Percentiles rank a stretch among this genome's conserved stretches.
Conservation (phyloP, 306 rosid genomes). For the Prunus dulcis region DNA sequence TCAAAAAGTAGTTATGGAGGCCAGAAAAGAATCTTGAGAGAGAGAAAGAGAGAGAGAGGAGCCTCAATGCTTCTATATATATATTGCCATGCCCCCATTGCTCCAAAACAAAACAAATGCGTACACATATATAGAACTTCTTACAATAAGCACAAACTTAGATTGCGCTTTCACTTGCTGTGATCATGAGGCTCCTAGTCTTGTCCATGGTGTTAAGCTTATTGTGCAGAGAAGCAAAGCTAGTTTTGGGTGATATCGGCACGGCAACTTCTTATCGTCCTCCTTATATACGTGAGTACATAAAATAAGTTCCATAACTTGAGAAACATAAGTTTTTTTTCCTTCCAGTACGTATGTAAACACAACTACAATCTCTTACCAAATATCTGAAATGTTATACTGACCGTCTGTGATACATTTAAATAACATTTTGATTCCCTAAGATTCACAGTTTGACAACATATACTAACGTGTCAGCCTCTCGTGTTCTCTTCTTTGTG, state of each 20-base stretch:
- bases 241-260: slow-evolving; percentile 37
- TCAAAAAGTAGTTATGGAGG: neutral
- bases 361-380: too few species aligned
- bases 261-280: slow-evolving; percentile 51
- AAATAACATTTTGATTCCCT: too few species aligned
- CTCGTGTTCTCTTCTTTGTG: neutral
- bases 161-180: neutral
- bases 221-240: neutral
- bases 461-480: too few species aligned
- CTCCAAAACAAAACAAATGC: neutral
- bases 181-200: neutral
- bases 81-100: neutral
- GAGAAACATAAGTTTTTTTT: too few species aligned
- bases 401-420: too few species aligned
- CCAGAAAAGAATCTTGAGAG: neutral
- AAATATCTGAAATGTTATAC: too few species aligned
- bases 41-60: neutral
- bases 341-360: too few species aligned
- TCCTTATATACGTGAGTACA: slow-evolving; percentile 54
- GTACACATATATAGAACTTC: too few species aligned
- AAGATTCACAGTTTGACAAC: too few species aligned
- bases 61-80: neutral
- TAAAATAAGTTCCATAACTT: too few species aligned
- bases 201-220: neutral
- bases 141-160: neutral